Base-by-base conservation (phyloP, 129 eudicot species). In the Escallonia herrerae region DNA sequence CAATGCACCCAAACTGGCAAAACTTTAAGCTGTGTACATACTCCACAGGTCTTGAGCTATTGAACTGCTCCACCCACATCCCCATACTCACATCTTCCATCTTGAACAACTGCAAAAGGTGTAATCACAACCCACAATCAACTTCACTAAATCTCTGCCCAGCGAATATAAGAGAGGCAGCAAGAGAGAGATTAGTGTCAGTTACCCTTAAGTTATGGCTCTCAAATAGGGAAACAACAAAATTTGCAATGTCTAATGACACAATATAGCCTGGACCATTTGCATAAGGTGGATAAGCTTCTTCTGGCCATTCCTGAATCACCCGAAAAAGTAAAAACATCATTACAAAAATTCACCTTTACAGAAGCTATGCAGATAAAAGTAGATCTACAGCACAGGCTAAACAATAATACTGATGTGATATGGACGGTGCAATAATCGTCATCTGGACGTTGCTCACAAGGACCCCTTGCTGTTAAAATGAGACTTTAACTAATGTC, bases 1-100 rank as follows among this genome's bases (percentile, higher is more conserved):
- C 90, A 11, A 88, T 71, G 74, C 99, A 93, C 42, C 99, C 96
- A 62, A 87, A 93, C 71, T 93, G 99, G 67, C 90, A 86, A 74
- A 88, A 93, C 70, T 84, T 90, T 72, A 78, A 75, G 76, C 89
- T 89, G 76, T 93, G 99, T 52, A 89, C 74, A 10, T 93, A 93
- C 54, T 89, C 84, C 4, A 93, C 96, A 5, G 77, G 82, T 64
- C 71, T 86, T 10, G 95, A 66, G 74, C 72, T 64, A 72, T 86
- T 93, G 62, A 77, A 93, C 66, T 83, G 72, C 60, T 84, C 95
- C 5, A 93, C 93, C 99, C 99, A 93, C 99, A 93, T 84, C 75
- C 99, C 99, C 96, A 93, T 89, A 73, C 96, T 93, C 68, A 93
- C 96, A 67, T 88, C 99, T 78, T 93, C 96, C 98, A 93, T 93